Percentiles rank a stretch among this genome's conserved stretches.
phyloP scores from a whole-genome alignment of 1,284 basidiomycete species.

The Ganoderma lingzhi region DNA sequence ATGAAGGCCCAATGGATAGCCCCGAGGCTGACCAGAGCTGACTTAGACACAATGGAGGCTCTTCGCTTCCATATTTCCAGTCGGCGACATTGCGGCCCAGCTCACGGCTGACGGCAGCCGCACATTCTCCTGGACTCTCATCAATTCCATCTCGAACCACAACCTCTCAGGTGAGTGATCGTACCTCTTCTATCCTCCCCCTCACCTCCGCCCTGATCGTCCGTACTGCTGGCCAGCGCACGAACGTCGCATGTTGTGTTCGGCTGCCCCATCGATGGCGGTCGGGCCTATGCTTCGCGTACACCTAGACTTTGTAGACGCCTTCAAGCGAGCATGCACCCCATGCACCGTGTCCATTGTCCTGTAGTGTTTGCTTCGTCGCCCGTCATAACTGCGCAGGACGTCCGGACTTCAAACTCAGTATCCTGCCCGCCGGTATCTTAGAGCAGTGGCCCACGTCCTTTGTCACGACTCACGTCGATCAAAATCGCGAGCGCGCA shows the following conservation, averaged over 20 bases:
- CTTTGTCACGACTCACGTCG: not conserved
- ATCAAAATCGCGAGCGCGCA: not conserved
- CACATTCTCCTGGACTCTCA: not conserved
- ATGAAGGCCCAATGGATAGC: not conserved
- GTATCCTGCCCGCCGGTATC: not conserved
- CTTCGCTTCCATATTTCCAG: not conserved
- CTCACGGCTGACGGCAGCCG: not conserved
- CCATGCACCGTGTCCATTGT: not conserved
- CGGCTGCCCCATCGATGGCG: not conserved
- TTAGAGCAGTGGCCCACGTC: not conserved
- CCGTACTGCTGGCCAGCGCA: too few relatives aligned
- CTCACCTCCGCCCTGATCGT: not conserved
- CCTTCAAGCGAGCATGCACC: not conserved
- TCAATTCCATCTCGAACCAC: not conserved
- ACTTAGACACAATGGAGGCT: not conserved
- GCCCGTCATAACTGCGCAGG: not conserved
- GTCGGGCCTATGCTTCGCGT: not conserved
- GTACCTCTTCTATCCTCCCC: not conserved
- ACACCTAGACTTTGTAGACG: not conserved
- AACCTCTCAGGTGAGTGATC: not conserved
- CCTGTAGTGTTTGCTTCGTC: not conserved
- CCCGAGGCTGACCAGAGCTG: not conserved
- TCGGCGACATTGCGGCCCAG: slow-evolving; percentile 4
- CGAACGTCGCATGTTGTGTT: not conserved
- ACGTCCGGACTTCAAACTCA: not conserved